Base-by-base conservation (phyloP, 2,329 filamentous ascomycete species). In the Curvularia verruculosa region DNA sequence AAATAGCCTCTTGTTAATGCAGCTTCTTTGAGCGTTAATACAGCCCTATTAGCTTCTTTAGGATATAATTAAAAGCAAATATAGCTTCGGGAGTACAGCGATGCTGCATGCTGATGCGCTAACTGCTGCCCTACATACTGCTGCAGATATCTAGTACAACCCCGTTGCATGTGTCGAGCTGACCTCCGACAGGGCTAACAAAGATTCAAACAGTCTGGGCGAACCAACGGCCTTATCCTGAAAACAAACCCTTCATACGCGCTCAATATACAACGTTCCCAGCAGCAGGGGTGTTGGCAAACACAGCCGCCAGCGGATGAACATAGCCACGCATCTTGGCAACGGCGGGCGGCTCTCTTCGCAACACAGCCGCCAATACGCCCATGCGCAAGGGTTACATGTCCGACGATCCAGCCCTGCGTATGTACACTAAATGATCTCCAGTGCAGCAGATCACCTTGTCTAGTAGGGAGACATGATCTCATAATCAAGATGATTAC, bases 401-500 rank as follows among this genome's bases (percentile, higher is more conserved):
- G 7, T 10, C 34, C 13, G 21, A 39, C 23, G 15, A 26, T 49
- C 46, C 18, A 24, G n/a, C 34, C 46, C 34, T 21, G n/a, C 23
- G 13, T 13, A 13, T 6, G n/a, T 12, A 15, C 5, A 39, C 23
- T n/a, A 12, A 13, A 23, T 10, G 46, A 49, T 49, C 46, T 21
- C 9, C 46, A 49, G 24, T 18, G 15, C 34, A 49, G 46, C 13
- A n/a, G 34, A 49, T 49, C 48, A 31, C 18, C 40, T 31, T 13
- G 41, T 41, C 37, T 23, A 23, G 21, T 19, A 37, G 29, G 47
- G 58, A 46, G 51, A 8, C 24, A 39, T 65, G 64, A 63, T 56
- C 54, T 68, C 63, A 66, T 63, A 41, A 29, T 37, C 57, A 43
- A 57, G 59, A 63, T 54, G 54, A 59, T 56, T 56, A 50, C 40